Base-by-base conservation (phyloP, 2,329 filamentous ascomycete genomes). In the Verruconis gallopava region DNA sequence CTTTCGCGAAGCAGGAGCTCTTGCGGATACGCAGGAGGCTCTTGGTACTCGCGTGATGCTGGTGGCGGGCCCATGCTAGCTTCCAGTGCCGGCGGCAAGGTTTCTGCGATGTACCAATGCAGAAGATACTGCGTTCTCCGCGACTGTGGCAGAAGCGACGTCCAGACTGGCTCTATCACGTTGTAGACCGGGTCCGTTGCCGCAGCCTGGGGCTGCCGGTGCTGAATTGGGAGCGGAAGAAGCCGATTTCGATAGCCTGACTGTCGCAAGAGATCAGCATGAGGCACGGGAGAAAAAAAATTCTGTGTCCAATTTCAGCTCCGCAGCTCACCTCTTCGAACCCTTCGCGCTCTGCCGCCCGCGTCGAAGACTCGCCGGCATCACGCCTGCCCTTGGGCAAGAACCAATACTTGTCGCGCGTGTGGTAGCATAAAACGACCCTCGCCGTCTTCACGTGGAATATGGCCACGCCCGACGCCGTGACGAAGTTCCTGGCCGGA, bases 241-340 rank as follows among this genome's bases (percentile, higher is more conserved):
- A 69, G 53, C 21, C 68, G 59, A 46, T 70, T 69, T 33, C 65
- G 57, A 49, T 67, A 71, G 15, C 68, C 67, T 2, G 61, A 64
- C 59, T 64, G 37, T 6, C 21, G 14, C 11, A 11, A 17, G 11
- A 21, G 5, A 25, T 30, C 12, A 39, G 9, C 12, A 32, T 17
- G 4, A 11, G 22, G 3, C 3, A 22, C 3, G 2, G 20, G 38
- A 35, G 32, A 40, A 15, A 6, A n/a, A n/a, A 14, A 21, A 35
- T 11, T 4, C 32, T 40, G 17, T 19, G n/a, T 13, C 14, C n/a
- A n/a, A n/a, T n/a, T n/a, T n/a, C n/a, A 21, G 1, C 12, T 20
- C 15, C 2, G 11, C 17, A 9, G 4, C 48, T 17, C 50, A 64
- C 62, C 51, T 71, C 67, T 50, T 71, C 67, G 47, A 61, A 71